Evolutionary conservation across 768 basidiomycete genomes (phyloP), one percentile per base, ranked within the genome.

Genomic region (Dentipellis sp.): DNA sequence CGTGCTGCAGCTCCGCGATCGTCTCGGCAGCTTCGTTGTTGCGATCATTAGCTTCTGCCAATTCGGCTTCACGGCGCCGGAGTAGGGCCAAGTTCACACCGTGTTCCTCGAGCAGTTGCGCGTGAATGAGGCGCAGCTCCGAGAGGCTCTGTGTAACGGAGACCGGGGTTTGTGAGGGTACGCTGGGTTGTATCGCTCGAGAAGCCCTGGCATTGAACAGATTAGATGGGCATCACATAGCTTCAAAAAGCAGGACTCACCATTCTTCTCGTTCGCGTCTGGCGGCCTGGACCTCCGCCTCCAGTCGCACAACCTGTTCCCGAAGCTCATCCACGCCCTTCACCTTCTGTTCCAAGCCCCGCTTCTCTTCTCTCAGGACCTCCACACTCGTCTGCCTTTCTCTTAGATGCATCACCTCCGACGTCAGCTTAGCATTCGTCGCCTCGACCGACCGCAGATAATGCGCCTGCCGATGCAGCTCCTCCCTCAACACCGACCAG

Each of bases 351-450:
- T 88, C 80, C 46, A 91, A 66, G 0, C 75, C 74, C 5, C 81
- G 74, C 59, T 90, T 89, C 69, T 91, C 86, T 65, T 91, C 90
- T 35, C 78, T 73, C 37, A 92, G 64, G 2, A 91, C 82, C 57
- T 88, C 87, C 2, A 87, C 69, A 59, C 79, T 83, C 7, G 74
- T 68, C n/a, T 82, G 72, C 0, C 78, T 72, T 58, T 81, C 81
- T 36, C 79, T 74, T 14, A 88, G 72, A 10, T 73, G 60, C 6
- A 66, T 67, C 14, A 89, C 62, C 61, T 91, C 86, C 0, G 74
- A 64, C 2, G 65, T 74, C 53, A 88, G 68, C 58, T 75, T 78
- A 1, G 76, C 68, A 58, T 90, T 90, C 2, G 73, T 72, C 6
- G 71, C 63, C 65, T 91, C 87, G 0, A 91, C 71, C 0, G 71